Percentiles rank a stretch among this genome's conserved stretches.
These are phyloP conservation scores for Athelia psychrophila DNA, from an alignment of 1,284 basidiomycete species.

Conservation along the genomic window DNA sequence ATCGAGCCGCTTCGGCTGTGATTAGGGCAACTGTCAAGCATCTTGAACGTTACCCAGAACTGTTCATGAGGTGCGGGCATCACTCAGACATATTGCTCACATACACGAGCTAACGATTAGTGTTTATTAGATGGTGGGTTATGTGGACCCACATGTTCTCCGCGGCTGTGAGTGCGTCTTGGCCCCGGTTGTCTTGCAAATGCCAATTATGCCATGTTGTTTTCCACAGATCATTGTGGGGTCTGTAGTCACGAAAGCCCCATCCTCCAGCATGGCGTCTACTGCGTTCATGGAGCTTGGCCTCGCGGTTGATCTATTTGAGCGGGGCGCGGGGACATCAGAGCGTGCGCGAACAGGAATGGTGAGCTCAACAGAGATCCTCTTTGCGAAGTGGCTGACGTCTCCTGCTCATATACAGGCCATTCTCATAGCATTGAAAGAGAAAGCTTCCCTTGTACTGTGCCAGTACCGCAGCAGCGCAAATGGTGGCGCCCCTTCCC, in stretches of 20 bases:
- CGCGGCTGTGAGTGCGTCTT: slow-evolving; percentile 14
- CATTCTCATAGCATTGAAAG: background rate
- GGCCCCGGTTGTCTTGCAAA: background rate
- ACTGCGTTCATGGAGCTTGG: slow-evolving; percentile 16
- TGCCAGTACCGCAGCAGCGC: background rate
- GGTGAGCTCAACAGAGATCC: slow-evolving; percentile 11
- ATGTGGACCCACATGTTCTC: slow-evolving; percentile 21
- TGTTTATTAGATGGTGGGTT: slow-evolving; percentile 10
- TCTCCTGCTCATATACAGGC: background rate
- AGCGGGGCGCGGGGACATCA: slow-evolving; percentile 12
- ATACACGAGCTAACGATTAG: too few relatives aligned
- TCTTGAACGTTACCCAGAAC: slow-evolving; percentile 11
- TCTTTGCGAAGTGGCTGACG: background rate
- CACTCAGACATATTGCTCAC: too few relatives aligned
- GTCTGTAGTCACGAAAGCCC: slow-evolving; percentile 15
- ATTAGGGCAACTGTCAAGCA: slow-evolving; percentile 12
- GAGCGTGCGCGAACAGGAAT: slow-evolving; percentile 18
- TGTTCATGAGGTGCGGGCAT: slow-evolving; percentile 6
- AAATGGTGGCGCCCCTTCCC: background rate
- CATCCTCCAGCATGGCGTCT: slow-evolving; percentile 9
- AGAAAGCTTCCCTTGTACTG: background rate
- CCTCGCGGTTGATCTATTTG: slow-evolving; percentile 18
- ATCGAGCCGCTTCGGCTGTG: slow-evolving; percentile 15
- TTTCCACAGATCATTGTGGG: slow-evolving; percentile 15
- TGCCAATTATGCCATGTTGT: background rate